Evolutionary conservation across 1,139 yeast genomes (phyloP), one percentile per base, ranked within the genome.

Genomic region (Sugiyamaella grinbergsii): DNA sequence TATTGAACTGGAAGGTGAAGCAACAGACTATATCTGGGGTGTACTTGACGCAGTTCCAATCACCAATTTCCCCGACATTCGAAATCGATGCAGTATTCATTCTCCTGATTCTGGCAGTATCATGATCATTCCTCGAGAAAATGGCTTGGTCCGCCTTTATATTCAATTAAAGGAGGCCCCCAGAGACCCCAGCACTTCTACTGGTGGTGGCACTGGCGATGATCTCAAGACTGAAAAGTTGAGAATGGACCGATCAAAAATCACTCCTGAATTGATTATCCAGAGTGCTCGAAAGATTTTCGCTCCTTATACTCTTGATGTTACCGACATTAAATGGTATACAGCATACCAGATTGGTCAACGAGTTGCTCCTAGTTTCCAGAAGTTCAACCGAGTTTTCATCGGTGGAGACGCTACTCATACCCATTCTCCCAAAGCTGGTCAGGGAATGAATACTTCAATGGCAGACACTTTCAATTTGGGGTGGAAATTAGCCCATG

Each of bases 401-500:
- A 67, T 71, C 47, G 61, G 68, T 42, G 74, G 74, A n/a, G 74
- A 71, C 55, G 74, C 73, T n/a, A 66, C 72, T 48, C 74, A 70
- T 55, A 69, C 73, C 7, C 73, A 70, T 52, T 69, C 73, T 18
- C 74, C 74, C 32, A 70, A 70, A 55, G 74, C 75, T 33, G 74
- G 72, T 33, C 75, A 71, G 54, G 74, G 74, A 40, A 69, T 70
- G 74, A 71, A 71, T 53, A 70, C 66, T 32, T 63, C 69, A 3
- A 64, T 66, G 66, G 62, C 60, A 55, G 74, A 71, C 50, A 66
- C 72, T 16, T 70, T 59, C 55, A 71, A 71, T 52, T 59, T 71
- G 38, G 72, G 66, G 11, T 71, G 73, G 72, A 71, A 71, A 54
- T 50, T 71, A 15, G 71, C 71, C 2, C 59, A 60, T 34, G 72